Conservation (phyloP, 176 grass and related monocot genomes). For the Puya raimondii region DNA sequence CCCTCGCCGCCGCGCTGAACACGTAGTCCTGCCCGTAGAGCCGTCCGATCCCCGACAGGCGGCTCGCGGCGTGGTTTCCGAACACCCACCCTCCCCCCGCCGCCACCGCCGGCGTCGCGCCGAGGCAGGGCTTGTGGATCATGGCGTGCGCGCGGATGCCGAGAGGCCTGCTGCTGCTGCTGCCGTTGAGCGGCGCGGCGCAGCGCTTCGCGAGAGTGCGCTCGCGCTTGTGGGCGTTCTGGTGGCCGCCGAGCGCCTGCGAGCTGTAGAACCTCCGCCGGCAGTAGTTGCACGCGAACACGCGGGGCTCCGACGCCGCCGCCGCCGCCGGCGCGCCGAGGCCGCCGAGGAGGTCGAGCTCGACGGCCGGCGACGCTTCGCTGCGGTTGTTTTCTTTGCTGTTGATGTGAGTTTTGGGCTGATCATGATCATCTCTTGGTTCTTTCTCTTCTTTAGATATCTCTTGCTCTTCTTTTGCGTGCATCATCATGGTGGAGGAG, state of each 20-base stretch:
- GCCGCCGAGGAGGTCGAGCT: not conserved
- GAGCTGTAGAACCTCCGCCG: constrained; percentile 25
- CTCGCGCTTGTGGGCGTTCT: constrained; percentile 98
- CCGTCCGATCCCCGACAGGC: not conserved
- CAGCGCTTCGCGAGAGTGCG: constrained; percentile 15
- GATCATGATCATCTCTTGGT: not conserved
- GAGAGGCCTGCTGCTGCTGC: not conserved
- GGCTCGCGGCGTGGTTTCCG: not conserved
- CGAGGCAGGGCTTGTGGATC: not conserved
- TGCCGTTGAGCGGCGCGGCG: not conserved
- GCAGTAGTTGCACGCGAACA: constrained; percentile 11
- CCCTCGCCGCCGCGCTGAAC: not conserved
- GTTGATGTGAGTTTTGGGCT: no score
- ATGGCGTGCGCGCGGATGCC: constrained; percentile 1
- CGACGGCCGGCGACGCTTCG: not conserved
- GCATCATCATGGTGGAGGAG: not conserved
- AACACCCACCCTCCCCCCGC: not conserved
- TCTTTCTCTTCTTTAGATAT: not conserved
- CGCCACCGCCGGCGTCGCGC: not conserved
- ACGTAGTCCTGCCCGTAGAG: not conserved
- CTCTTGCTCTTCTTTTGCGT: not conserved
- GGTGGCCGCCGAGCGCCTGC: constrained; percentile 92
- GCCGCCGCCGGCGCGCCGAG: not conserved
- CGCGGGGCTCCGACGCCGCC: not conserved
- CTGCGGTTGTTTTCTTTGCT: not conserved